Percentiles rank a stretch among this genome's conserved stretches.
These are phyloP conservation scores for Lachancea thermotolerans DNA, from an alignment of 805 yeast species.

Conservation along the genomic window DNA sequence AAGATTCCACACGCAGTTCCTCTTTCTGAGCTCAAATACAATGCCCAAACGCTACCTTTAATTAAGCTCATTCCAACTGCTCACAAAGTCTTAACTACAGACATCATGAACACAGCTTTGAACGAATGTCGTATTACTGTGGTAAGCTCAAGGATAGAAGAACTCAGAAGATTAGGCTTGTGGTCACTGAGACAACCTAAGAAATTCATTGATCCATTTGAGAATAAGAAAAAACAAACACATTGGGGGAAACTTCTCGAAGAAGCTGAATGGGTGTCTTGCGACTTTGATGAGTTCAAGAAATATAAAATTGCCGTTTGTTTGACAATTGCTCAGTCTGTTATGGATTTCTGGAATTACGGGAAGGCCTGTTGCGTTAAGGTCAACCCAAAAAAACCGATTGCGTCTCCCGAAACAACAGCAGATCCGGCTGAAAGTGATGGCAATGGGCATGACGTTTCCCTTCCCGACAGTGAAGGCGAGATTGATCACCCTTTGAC, in stretches of 20 bases:
- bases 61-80: constrained; percentile 75
- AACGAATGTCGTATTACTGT: constrained; percentile 90
- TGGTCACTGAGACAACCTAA: constrained; percentile 91
- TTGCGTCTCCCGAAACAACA: no score
- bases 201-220: constrained; percentile 59
- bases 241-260: constrained; percentile 70
- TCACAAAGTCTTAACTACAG: constrained; percentile 80
- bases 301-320: constrained; percentile 69
- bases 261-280: constrained; percentile 81
- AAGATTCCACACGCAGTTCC: constrained; percentile 55
- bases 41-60: constrained; percentile 82
- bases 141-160: constrained; percentile 84
- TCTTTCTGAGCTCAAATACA: constrained; percentile 76
- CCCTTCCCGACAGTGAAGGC: no score
- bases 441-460: background rate
- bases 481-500: no score
- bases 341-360: constrained; percentile 68
- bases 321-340: constrained; percentile 60
- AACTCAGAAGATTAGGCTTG: constrained; percentile 73
- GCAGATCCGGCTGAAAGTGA: constrained; percentile 15
- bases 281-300: constrained; percentile 64
- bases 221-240: constrained; percentile 33
- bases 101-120: constrained; percentile 74
- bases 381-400: constrained; percentile 32
- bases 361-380: constrained; percentile 67